Percentiles rank a stretch among this genome's conserved stretches.
These are phyloP conservation scores for Rhamnella rubrinervis DNA, from an alignment of 331 rosid species.

Conservation along the genomic window DNA sequence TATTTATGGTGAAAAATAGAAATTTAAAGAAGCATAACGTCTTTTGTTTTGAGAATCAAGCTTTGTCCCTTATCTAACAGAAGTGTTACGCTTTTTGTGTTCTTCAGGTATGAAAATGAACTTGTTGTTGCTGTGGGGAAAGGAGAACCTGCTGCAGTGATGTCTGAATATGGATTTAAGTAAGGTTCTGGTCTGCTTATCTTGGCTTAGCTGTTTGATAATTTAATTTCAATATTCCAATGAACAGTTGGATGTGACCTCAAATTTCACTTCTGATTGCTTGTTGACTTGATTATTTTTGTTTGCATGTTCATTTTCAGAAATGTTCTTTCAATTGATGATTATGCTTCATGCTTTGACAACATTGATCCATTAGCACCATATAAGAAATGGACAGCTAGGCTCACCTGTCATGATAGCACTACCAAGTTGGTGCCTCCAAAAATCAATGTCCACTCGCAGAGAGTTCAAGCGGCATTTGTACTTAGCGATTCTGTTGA, in stretches of 20 bases:
- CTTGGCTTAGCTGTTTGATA: constrained; percentile 3
- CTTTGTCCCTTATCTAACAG: not conserved
- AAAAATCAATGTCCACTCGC: constrained; percentile 42
- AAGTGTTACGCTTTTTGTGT: not conserved
- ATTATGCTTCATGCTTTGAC: constrained; percentile 72
- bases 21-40: not conserved
- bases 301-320: constrained; percentile 35
- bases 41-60: constrained; percentile 2
- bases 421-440: constrained; percentile 24
- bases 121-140: constrained; percentile 85
- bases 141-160: constrained; percentile 90
- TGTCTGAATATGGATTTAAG: constrained; percentile 88
- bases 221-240: constrained; percentile 6
- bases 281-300: constrained; percentile 4
- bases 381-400: constrained; percentile 71
- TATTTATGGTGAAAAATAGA: too few relatives aligned
- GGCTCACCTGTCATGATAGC: constrained; percentile 29
- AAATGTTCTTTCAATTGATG: constrained; percentile 78
- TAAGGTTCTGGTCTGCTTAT: constrained; percentile 28
- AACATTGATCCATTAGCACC: constrained; percentile 80
- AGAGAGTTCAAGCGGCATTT: constrained; percentile 81
- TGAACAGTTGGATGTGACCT: constrained; percentile 10
- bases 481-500: constrained; percentile 87
- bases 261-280: not conserved
- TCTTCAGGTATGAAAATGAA: constrained; percentile 66